Base-by-base conservation (phyloP, 169 alveolate species). In the Cryptosporidium sp. region DNA sequence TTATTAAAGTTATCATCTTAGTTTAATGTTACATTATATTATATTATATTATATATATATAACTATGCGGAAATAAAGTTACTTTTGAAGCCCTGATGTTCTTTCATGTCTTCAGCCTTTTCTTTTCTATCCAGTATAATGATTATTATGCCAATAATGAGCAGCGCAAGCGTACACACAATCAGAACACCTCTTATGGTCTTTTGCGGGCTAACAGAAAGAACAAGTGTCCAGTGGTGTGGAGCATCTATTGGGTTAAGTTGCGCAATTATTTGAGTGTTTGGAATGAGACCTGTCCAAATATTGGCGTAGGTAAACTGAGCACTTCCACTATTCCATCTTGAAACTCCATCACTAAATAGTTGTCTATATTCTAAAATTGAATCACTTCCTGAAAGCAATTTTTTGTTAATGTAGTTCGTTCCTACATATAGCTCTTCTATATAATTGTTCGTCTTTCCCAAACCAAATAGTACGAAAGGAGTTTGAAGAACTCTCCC, bases 401-500 rank as follows among this genome's bases (percentile, higher is more conserved):
- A 35, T 37, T 35, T 53, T 42, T 21, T 73, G 18, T 53, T 56
- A 31, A 67, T 67, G 42, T 60, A 60, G 42, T 60, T 60, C 0
- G 75, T 91, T 35, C 97, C 97, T 52, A 94, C 92, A 67, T 94
- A 94, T 39, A 95, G 91, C 85, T 95, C 97, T 85, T 95, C 97
- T 42, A 95, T 95, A 73, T 95, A 95, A 91, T 95, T 95, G 85
- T 95, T 95, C 16, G 97, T 95, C 85, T 94, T 91, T 4, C 97
- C 96, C 92, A 95, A 70, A 35, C 97, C 94, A 85, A 87, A 85
- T 35, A 92, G 8, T 8, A 92, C 93, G 51, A 85, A 92, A 8
- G 94, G 94, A 26, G 85, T 60, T 58, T 92, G 94, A 37, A 92
- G 61, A 14, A 91, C 91, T 56, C 70, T 75, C 29, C 86, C 91